phyloP scores from a whole-genome alignment of 495 filamentous ascomycete genomes.

The Aspergillus conjunctus region DNA sequence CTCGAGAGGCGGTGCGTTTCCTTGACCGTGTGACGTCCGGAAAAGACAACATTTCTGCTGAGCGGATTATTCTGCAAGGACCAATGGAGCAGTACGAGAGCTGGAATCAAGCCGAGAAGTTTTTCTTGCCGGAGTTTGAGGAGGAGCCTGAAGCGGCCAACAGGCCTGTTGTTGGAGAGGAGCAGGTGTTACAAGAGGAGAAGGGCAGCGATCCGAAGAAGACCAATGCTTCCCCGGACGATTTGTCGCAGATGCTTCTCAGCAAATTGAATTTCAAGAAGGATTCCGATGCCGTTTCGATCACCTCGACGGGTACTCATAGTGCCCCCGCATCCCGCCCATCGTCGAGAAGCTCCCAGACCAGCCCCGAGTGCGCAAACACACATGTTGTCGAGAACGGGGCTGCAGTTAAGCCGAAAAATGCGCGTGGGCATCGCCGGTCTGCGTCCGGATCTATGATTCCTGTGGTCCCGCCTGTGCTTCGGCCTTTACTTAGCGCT shows the following conservation, averaged over 20 bases:
- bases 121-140: conserved; percentile 56
- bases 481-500: conserved; percentile 63
- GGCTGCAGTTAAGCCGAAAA: conserved; percentile 26
- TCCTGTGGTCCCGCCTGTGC: conserved; percentile 42
- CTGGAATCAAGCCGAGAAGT: conserved; percentile 66
- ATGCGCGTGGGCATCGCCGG: conserved; percentile 38
- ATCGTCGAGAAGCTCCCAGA: conserved; percentile 54
- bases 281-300: conserved; percentile 47
- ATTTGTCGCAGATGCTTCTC: conserved; percentile 54
- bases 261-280: conserved; percentile 57
- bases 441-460: conserved; percentile 40
- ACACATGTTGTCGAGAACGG: conserved; percentile 33
- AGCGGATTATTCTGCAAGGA: conserved; percentile 54
- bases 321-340: conserved; percentile 47
- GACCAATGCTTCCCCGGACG: conserved; percentile 30
- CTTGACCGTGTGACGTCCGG: conserved; percentile 64
- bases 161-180: conserved; percentile 22
- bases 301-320: conserved; percentile 52
- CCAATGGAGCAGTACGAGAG: conserved; percentile 59
- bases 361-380: conserved; percentile 50
- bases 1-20: conserved; percentile 64
- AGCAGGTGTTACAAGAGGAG: conserved; percentile 20
- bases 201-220: conserved; percentile 23
- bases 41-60: conserved; percentile 51
- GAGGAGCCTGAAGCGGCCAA: conserved; percentile 41